Base-by-base conservation (phyloP, 177 flowering plant genomes). In the Vitis hybrid region DNA sequence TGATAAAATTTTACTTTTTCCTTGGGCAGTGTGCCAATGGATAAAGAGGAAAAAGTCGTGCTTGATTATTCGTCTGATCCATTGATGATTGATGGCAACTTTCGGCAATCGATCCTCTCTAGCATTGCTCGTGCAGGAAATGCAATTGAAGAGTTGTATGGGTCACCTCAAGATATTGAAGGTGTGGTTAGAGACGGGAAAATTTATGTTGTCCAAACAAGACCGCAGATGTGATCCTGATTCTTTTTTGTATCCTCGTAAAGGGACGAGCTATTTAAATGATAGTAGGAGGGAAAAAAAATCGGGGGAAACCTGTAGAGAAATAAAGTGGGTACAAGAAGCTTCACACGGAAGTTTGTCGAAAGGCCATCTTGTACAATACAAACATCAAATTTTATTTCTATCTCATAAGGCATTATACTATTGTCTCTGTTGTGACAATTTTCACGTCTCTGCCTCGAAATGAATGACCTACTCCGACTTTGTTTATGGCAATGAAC, bases 141-240 rank as follows among this genome's bases (percentile, higher is more conserved):
- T 65, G 90, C 85, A 19, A 95, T 95, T 6, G 99, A 95, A 72
- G 90, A 91, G 63, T 78, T 95, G 48, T 93, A 90, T 73, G 94
- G 98, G 20, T 79, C 91, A 62, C 85, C 99, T 2, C 99, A 95
- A 79, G 99, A 95, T 74, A 93, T 95, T 66, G 99, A 95, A 82
- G 99, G 99, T 50, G 99, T 91, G 10, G 84, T 95, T 5, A 86
- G 77, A 81, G 98, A 93, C 52, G 98, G 95, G 54, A 89, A 91
- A 64, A 74, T 95, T 54, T 90, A 82, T 71, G 97, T 93, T 56
- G 99, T 95, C 77, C 99, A 93, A 79, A 95, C 98, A 34, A 84
- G 99, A 73, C 97, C 99, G 2, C 98, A 95, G 78, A 84, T 95
- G 97, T 93, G 73, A 88, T 60, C 59, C 14, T 48, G 2, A 2